Conservation (phyloP, 257 asterid genomes). For the Penstemon eatonii region DNA sequence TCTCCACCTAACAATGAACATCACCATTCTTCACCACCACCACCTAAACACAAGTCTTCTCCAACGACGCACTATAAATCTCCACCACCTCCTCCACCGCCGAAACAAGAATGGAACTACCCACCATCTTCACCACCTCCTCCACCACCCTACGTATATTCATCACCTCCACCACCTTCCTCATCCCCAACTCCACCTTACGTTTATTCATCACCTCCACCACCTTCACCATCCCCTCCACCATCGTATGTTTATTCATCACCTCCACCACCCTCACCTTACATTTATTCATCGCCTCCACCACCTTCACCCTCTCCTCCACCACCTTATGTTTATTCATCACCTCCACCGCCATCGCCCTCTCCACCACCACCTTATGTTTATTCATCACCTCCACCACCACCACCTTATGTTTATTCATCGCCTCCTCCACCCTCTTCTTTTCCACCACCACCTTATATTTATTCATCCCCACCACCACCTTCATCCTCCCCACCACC, state of each 20-base stretch:
- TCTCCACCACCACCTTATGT: constrained; percentile 34
- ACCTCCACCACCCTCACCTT: no score
- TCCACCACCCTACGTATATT: not conserved
- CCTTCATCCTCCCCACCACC: constrained; percentile 22
- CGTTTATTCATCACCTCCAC: constrained; percentile 24
- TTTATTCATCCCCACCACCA: constrained; percentile 15
- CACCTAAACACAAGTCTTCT: constrained; percentile 20
- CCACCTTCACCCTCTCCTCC: constrained; percentile 42
- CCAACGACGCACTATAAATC: constrained; percentile 29
- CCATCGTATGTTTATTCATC: no score
- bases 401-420: constrained; percentile 28
- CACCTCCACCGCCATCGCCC: not conserved
- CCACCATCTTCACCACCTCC: no score
- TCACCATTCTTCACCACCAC: constrained; percentile 24
- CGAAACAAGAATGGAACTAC: constrained; percentile 24
- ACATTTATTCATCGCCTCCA: not conserved
- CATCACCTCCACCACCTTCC: constrained; percentile 20
- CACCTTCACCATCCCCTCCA: constrained; percentile 33
- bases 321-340: constrained; percentile 29
- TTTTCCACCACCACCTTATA: constrained; percentile 15
- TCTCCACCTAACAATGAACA: not conserved
- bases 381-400: constrained; percentile 16
- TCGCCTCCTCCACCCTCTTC: constrained; percentile 25
- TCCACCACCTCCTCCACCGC: constrained; percentile 34
- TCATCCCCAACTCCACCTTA: constrained; percentile 8